Evolutionary conservation across 495 filamentous ascomycete genomes (phyloP), one percentile per base, ranked within the genome.

Genomic region (Aspergillus panamensis): DNA sequence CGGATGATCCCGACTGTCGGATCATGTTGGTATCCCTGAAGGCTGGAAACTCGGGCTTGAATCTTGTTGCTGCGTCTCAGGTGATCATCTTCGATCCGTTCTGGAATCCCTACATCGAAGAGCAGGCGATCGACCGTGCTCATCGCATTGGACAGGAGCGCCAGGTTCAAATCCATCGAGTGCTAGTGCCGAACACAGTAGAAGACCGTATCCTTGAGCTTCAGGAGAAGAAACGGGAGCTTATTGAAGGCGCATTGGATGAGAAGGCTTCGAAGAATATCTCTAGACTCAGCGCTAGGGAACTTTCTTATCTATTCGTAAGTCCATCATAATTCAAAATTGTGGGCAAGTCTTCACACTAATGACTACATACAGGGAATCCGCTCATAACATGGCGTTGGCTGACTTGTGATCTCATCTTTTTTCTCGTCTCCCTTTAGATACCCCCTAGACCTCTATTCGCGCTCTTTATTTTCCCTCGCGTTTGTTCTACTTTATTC

Each of bases 71-170:
- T n/a, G 93, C 93, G 0, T 88, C 85, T 0, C 87, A 91, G 61
- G 89, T 97, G 60, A 90, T 97, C 66, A 87, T 97, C 52, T 83
- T 95, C 55, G 93, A 97, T 62, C 93, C 93, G 0, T 96, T 96
- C 76, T 97, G 94, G 90, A 97, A 97, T 59, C 92, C 93, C 0
- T 96, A 87, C 67, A 87, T 96, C 25, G 93, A 97, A 73, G 90
- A 92, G 63, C 93, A 97, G 69, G 93, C 93, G 1, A 87, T 97
- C 54, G 94, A 96, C 70, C 90, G 93, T 37, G 90, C 93, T 3
- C 89, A 97, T 68, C 88, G 93, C 4, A 90, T 97, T 55, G 92
- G 92, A 13, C 93, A 97, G 77, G 77, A 77, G 59, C 78, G 80
- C 0, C 73, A 82, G 13, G 93, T 97, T 6, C 79, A 83, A 53